Evolutionary conservation across 2,329 filamentous ascomycete genomes (phyloP).

Genomic region (Ascochyta pisi): DNA sequence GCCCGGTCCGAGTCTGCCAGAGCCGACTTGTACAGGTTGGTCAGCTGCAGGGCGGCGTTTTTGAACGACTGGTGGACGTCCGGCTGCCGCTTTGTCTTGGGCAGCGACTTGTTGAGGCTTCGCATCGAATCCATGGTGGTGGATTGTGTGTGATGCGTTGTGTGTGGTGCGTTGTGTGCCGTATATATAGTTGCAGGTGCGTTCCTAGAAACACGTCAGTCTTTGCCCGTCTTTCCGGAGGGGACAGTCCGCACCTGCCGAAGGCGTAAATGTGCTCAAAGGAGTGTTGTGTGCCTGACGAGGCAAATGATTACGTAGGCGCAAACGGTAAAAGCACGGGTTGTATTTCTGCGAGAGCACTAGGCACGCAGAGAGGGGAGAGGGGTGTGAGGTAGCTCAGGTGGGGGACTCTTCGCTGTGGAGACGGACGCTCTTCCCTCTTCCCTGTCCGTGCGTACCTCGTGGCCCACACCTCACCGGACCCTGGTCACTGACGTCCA

Average conservation of each 20-base stretch:
- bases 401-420: conserved; percentile 11
- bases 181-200: conserved; percentile 6
- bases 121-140: conserved; percentile 51
- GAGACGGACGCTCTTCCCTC: conserved; percentile 9
- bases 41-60: conserved; percentile 89
- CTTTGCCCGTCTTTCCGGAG: background rate
- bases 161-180: too few relatives aligned
- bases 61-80: conserved; percentile 87
- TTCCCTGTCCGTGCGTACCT: background rate
- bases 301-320: conserved; percentile 7
- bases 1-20: conserved; percentile 77
- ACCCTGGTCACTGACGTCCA: conserved; percentile 3
- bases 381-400: conserved; percentile 5
- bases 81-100: conserved; percentile 46
- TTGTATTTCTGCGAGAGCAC: background rate
- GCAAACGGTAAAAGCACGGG: background rate
- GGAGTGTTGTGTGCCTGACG: conserved; percentile 5
- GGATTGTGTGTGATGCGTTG: background rate
- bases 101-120: conserved; percentile 50
- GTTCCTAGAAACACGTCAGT: conserved; percentile 14
- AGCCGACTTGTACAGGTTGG: conserved; percentile 94
- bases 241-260: conserved; percentile 12
- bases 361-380: background rate
- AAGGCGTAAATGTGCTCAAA: conserved; percentile 1
- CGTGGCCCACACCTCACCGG: conserved; percentile 3